Evolutionary conservation across 306 rosid genomes (phyloP).

Genomic region (Cyclanthera cordifolia): DNA sequence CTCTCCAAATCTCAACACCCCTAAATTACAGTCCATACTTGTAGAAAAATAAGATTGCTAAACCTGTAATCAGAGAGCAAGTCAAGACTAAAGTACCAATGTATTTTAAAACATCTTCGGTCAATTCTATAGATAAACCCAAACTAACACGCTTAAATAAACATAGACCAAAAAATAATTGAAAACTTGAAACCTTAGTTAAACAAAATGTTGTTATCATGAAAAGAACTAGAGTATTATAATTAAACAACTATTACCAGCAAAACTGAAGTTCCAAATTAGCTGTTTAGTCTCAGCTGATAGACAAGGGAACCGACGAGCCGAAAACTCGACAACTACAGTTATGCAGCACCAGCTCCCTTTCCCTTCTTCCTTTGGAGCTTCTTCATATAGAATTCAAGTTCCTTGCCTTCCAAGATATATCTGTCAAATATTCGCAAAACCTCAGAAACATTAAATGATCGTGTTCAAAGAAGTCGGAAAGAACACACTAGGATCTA

Average conservation of each 20-base stretch:
- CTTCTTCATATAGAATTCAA: conserved; percentile 9
- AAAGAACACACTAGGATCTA: not conserved
- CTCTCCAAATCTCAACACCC: too few relatives aligned
- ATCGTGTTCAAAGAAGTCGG: not conserved
- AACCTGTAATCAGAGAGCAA: too few relatives aligned
- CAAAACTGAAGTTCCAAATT: conserved; percentile 7
- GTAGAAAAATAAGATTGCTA: too few relatives aligned
- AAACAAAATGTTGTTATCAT: not conserved
- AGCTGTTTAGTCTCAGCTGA: not conserved
- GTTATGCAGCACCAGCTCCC: conserved; percentile 8
- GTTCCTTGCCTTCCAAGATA: conserved; percentile 10
- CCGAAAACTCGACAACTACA: not conserved
- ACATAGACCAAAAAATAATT: not conserved
- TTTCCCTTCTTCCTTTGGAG: conserved; percentile 12
- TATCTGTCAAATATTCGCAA: not conserved
- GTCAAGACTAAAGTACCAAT: too few relatives aligned
- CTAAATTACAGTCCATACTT: too few relatives aligned
- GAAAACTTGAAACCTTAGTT: not conserved
- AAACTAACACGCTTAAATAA: not conserved
- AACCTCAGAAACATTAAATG: not conserved
- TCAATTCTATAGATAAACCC: too few relatives aligned
- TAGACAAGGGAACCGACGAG: not conserved
- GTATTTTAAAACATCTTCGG: too few relatives aligned
- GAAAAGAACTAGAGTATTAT: not conserved
- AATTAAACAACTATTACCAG: conserved; percentile 7